Evolutionary conservation across 768 basidiomycete genomes (phyloP), one percentile per base, ranked within the genome.

Genomic region (Xerocomus spinulosus): DNA sequence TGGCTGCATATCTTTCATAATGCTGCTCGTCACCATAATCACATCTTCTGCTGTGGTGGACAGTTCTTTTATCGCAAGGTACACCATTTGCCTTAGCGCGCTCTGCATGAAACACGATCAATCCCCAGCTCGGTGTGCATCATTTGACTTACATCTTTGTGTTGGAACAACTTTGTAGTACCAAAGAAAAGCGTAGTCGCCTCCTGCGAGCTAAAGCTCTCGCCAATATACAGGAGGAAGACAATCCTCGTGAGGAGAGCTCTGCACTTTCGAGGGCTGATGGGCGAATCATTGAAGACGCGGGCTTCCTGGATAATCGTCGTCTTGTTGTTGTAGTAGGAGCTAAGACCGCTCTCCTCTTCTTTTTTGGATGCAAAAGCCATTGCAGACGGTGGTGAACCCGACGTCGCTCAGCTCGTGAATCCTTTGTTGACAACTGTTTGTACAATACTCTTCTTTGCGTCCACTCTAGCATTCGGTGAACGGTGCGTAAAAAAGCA

Each of bases 1-100:
- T 46, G 94, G 88, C 62, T 99, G 96, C 92, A 98, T 99, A 63
- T 99, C 96, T 75, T 98, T 98, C 94, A 96, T 96, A 68, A 99
- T 97, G 61, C 92, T 96, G 67, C 86, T 90, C 9, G 96, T 99
- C 53, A 97, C 94, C 92, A 99, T 99, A 58, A 99, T 96, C 24
- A 98, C 92, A 75, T 98, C 95, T 68, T 99, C 93, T 14, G 96
- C 92, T n/a, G 87, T 86, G 29, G 81, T 83, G 24, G 93, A 87
- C 10, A 99, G 79, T 69, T 99, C 96, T 74, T 98, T 99, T 74
- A 99, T 97, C 43, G 95, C 89, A 50, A 99, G 78, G 73, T 99
- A 99, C 21, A 99, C 94, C 74, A 93, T 94, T 69, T 99, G 96
- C 49, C 96, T 84, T 52, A 99, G 76, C 9, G 94, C 94, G 60